A percentile compares a stretch with the other conserved stretches of the same genome.
Conservation (phyloP, 2,329 filamentous ascomycete species). For the Penicillium sp. region DNA sequence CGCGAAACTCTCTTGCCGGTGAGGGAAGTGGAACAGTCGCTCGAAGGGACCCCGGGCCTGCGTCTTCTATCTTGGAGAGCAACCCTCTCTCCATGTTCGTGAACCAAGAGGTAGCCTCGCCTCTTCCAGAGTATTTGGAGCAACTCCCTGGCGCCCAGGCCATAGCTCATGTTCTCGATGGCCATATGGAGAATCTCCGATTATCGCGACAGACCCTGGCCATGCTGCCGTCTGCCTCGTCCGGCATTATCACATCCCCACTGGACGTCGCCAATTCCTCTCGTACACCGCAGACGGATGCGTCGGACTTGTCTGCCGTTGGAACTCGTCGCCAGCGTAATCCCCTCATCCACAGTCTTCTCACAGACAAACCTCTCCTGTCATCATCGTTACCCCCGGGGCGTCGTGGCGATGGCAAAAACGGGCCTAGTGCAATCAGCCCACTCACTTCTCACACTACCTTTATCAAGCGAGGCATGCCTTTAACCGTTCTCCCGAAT, state of each 20-base stretch:
- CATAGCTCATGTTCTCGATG: slow-evolving; percentile 30
- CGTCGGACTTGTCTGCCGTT: slow-evolving; percentile 46
- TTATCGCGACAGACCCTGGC: slow-evolving; percentile 69
- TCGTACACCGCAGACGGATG: slow-evolving; percentile 24
- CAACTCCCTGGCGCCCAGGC: slow-evolving; percentile 6
- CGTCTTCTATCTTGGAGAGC: slow-evolving; percentile 28
- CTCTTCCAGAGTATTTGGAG: slow-evolving; percentile 19
- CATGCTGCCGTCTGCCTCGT: slow-evolving; percentile 78
- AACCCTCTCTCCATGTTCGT: slow-evolving; percentile 49
- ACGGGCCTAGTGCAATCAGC: slow-evolving; percentile 28
- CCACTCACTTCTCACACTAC: slow-evolving; percentile 62
- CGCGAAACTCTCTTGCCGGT: slow-evolving; percentile 18
- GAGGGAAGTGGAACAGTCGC: slow-evolving; percentile 14
- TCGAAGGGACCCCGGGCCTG: slow-evolving; percentile 12
- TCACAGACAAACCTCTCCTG: slow-evolving; percentile 90
- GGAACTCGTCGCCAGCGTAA: slow-evolving; percentile 66
- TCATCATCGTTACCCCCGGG: slow-evolving; percentile 84
- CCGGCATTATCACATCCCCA: slow-evolving; percentile 84
- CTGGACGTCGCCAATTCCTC: slow-evolving; percentile 69
- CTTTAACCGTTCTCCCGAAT: slow-evolving; percentile 77
- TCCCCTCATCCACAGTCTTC: slow-evolving; percentile 87
- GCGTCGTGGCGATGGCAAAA: slow-evolving; percentile 50
- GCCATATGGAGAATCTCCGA: slow-evolving; percentile 69
- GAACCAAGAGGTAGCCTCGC: slow-evolving; percentile 27
- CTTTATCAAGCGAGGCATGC: slow-evolving; percentile 87